Conservation (phyloP, 208 protist genomes). For the Acanthamoeba divionensis region DNA sequence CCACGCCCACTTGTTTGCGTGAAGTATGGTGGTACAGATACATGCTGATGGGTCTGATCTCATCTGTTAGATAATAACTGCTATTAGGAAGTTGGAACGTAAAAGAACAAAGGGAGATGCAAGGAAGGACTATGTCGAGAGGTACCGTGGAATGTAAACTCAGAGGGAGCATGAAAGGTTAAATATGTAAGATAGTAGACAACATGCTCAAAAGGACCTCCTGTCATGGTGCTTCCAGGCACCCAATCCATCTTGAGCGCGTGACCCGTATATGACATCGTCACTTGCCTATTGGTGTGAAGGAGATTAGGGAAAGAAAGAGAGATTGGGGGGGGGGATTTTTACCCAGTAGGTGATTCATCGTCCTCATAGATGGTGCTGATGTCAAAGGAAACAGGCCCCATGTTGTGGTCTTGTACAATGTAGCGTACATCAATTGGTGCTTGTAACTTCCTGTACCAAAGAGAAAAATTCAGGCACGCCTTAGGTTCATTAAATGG, state of each 20-base stretch:
- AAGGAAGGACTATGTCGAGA: too few relatives aligned
- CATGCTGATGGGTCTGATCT: too few relatives aligned
- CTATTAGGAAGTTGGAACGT: too few relatives aligned
- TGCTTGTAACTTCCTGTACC: neutral
- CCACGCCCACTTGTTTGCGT: slow-evolving; percentile 35
- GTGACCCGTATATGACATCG: neutral
- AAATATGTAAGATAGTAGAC: too few relatives aligned
- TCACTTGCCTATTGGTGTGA: neutral
- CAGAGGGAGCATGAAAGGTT: too few relatives aligned
- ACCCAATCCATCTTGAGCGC: slow-evolving; percentile 35
- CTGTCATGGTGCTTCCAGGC: neutral
- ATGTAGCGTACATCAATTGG: slow-evolving; percentile 3
- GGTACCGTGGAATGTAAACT: too few relatives aligned
- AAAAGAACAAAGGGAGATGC: too few relatives aligned
- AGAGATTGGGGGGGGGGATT: neutral
- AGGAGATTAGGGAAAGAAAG: neutral
- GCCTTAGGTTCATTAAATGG: too few relatives aligned
- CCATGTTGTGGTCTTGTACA: slow-evolving; percentile 33
- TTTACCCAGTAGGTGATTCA: neutral
- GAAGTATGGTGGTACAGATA: slow-evolving; percentile 46
- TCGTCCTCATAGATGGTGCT: neutral
- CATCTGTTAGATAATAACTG: too few relatives aligned
- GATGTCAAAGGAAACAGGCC: slow-evolving; percentile 23
- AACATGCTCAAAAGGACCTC: too few relatives aligned
- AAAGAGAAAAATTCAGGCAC: neutral